Evolutionary conservation across 805 yeast species (phyloP), one percentile per base, ranked within the genome.

Genomic region (Pichia heedii): DNA sequence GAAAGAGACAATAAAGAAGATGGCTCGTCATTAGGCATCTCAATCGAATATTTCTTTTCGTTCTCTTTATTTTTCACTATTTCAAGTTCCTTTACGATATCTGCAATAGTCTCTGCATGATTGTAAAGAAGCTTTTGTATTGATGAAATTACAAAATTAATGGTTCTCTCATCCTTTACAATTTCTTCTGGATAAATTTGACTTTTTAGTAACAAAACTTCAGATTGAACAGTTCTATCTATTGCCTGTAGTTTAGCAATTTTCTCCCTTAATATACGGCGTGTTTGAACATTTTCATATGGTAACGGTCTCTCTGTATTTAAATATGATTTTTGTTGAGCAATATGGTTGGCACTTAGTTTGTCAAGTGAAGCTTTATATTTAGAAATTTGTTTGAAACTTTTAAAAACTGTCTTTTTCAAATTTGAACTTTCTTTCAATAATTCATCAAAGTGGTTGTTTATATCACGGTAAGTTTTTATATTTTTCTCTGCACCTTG

Each of bases 141-240:
- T 15, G 50, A 50, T 5, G 57, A 50, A 6, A 68, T 39, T 20
- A 65, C 37, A 12, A 45, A 41, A n/a, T 54, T 54, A 33, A 70
- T 50, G 11, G 52, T 52, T 13, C 44, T 36, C 22, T 65, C 61
- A 34, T 52, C 51, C 5, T 52, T 42, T 9, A 59, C 39, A 7
- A 69, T 37, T 15, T 51, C 50, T 12, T 57, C 61, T 19, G 64
- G 67, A 33, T 60, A 57, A 11, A 54, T 22, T 10, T 50, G 41
- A 34, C 60, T 51, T 32, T 62, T 61, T 36, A 59, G 27, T 3
- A 61, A 21, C 16, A 63, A 43, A 8, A 63, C 32, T n/a, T 49
- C 50, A 5, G 60, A 49, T 22, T 56, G 57, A 5, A 62, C 37
- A 7, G 48, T 41, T 6, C 49, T 49, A 15, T 50, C 59, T 2